phyloP scores from a whole-genome alignment of 345 rosid species.

The Rhodomyrtus tomentosa region DNA sequence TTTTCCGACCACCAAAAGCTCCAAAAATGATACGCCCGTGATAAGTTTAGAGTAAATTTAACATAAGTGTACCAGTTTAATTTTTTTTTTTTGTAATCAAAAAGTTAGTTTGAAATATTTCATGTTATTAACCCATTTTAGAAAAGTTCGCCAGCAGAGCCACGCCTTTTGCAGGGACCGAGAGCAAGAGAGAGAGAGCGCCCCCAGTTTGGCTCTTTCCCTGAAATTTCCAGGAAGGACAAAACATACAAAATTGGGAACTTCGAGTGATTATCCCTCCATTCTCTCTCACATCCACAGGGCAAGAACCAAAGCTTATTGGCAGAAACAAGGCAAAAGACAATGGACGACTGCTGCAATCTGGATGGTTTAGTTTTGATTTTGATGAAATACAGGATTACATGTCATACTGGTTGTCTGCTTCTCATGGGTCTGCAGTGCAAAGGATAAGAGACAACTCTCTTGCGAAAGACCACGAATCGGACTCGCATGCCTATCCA shows the following conservation, averaged over 20 bases:
- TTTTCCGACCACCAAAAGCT: too few species aligned
- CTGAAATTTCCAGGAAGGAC: not conserved
- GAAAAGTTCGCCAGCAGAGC: not conserved
- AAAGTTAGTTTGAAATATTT: too few species aligned
- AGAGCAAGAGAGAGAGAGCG: not conserved
- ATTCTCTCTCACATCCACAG: not conserved
- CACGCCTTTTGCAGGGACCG: not conserved
- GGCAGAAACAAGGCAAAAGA: not conserved
- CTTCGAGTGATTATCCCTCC: not conserved
- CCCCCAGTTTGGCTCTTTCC: not conserved
- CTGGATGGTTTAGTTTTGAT: not conserved
- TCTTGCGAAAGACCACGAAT: not conserved
- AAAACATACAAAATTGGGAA: not conserved
- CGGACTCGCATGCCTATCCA: not conserved
- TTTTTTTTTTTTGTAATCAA: too few species aligned
- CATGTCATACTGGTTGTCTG: not conserved
- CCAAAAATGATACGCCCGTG: too few species aligned
- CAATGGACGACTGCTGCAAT: not conserved
- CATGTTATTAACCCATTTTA: too few species aligned
- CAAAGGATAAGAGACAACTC: not conserved
- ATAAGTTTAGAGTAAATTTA: too few species aligned
- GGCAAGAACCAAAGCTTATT: not conserved
- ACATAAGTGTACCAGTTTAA: too few species aligned
- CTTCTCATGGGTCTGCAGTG: not conserved
- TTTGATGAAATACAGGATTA: not conserved